Conservation (phyloP, 805 yeast genomes). For the Ogataea haglerorum region DNA sequence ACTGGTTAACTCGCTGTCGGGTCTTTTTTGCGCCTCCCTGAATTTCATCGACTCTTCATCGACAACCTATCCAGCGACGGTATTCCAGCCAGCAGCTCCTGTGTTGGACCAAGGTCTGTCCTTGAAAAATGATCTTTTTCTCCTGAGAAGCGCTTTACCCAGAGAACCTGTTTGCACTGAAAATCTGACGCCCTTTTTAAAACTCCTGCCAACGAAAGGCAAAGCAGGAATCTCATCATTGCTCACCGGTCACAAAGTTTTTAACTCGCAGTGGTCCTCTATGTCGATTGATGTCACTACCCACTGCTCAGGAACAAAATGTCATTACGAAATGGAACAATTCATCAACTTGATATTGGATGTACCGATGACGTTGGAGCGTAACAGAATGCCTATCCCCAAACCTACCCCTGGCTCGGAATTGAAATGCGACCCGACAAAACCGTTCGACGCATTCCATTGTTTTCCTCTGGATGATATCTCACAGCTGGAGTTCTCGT, state of each 20-base stretch:
- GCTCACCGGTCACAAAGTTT: slow-evolving; percentile 85
- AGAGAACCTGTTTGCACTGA: slow-evolving; percentile 96
- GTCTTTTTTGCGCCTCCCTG: slow-evolving; percentile 91
- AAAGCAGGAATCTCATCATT: slow-evolving; percentile 82
- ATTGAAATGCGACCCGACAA: slow-evolving; percentile 69
- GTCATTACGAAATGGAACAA: slow-evolving; percentile 58
- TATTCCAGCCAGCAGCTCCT: slow-evolving; percentile 32
- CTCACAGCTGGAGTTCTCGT: slow-evolving; percentile 43
- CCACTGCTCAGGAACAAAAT: slow-evolving; percentile 41
- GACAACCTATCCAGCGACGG: slow-evolving; percentile 63
- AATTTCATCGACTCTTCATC: slow-evolving; percentile 79
- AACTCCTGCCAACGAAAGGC: slow-evolving; percentile 87
- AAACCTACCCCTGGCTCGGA: slow-evolving; percentile 68
- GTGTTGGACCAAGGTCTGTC: slow-evolving; percentile 20
- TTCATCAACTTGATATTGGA: slow-evolving; percentile 70
- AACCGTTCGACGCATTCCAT: slow-evolving; percentile 55
- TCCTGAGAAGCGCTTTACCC: slow-evolving; percentile 83
- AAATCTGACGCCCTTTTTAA: slow-evolving; percentile 89
- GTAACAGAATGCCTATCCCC: slow-evolving; percentile 68
- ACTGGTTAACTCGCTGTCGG: slow-evolving; percentile 75
- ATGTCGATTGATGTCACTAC: slow-evolving; percentile 81
- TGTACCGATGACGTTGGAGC: slow-evolving; percentile 62
- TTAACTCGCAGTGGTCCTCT: slow-evolving; percentile 91
- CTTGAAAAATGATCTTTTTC: slow-evolving; percentile 43
- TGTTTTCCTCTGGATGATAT: slow-evolving; percentile 76